These are phyloP conservation scores for Monilinia aucupariae DNA, from an alignment of 2,329 filamentous ascomycete species.

Conservation along the genomic window DNA sequence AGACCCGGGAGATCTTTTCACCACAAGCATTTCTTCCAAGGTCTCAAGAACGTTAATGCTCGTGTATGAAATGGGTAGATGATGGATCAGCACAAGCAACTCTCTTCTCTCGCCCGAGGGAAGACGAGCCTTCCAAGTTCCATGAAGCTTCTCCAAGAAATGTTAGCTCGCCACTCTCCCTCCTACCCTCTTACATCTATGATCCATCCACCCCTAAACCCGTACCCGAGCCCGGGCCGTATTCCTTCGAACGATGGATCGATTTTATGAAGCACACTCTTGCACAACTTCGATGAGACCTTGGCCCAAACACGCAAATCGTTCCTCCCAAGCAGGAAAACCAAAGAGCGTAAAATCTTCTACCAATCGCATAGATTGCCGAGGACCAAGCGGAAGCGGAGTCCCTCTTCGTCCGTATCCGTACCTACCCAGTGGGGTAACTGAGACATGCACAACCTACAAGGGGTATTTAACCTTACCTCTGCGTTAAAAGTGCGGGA, in stretches of 20 bases:
- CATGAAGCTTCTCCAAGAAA: neutral
- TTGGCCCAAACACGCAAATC: too few relatives aligned
- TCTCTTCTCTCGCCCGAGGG: too few relatives aligned
- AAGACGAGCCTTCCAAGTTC: neutral
- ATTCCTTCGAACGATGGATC: too few relatives aligned
- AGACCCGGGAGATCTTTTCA: neutral
- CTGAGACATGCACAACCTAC: neutral
- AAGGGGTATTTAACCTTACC: too few relatives aligned
- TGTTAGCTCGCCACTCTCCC: too few relatives aligned
- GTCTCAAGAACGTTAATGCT: neutral
- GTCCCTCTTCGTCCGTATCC: neutral
- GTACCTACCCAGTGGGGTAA: neutral
- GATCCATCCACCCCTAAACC: neutral
- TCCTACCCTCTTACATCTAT: too few relatives aligned
- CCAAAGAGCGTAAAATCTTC: too few relatives aligned
- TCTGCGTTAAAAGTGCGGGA: neutral
- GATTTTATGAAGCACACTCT: too few relatives aligned
- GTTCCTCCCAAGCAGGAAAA: too few relatives aligned
- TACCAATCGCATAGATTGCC: neutral
- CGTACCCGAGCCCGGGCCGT: too few relatives aligned
- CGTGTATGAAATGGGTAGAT: too few relatives aligned
- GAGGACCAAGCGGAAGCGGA: neutral
- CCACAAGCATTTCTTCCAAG: neutral
- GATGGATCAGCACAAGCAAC: slow-evolving; percentile 1
- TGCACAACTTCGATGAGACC: too few relatives aligned